A percentile compares a stretch with the other conserved stretches of the same genome.
Evolutionary conservation across 768 basidiomycete species (phyloP).

Genomic region (Suillus weaverae): DNA sequence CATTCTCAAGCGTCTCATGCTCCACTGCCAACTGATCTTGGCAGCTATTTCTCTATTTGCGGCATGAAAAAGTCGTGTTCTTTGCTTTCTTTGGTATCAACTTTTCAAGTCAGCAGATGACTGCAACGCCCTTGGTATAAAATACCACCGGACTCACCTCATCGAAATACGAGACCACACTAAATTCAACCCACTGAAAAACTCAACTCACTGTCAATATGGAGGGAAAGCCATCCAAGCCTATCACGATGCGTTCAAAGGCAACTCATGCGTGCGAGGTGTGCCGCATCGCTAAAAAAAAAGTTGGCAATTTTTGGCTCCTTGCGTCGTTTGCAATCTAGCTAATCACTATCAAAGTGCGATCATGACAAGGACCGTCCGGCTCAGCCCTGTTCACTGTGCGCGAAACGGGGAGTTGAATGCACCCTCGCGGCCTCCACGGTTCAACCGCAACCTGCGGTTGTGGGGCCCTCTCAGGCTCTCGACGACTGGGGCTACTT

Average conservation of each 20-base stretch:
- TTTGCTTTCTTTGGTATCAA: not conserved
- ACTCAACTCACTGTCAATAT: not conserved
- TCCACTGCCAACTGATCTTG: not conserved
- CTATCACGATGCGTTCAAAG: not conserved
- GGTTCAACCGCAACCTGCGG: conserved; percentile 8
- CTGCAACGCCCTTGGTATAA: not conserved
- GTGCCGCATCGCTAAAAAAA: not conserved
- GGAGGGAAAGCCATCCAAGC: not conserved
- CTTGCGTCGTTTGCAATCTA: not conserved
- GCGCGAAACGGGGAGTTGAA: conserved; percentile 11
- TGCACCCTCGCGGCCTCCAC: conserved; percentile 17
- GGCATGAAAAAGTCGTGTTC: not conserved
- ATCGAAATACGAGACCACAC: not conserved
- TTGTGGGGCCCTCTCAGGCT: not conserved
- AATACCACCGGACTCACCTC: not conserved
- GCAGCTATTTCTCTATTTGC: not conserved
- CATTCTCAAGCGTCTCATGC: not conserved
- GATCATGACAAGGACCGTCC: conserved; percentile 18
- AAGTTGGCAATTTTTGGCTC: not conserved
- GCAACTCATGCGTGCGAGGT: not conserved
- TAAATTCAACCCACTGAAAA: not conserved
- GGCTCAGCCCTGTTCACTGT: conserved; percentile 22
- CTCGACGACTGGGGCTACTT: not conserved
- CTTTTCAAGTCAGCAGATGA: not conserved
- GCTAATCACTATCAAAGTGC: not conserved